Evolutionary conservation across 495 filamentous ascomycete species (phyloP).

Genomic region (Apiosordaria backusii): DNA sequence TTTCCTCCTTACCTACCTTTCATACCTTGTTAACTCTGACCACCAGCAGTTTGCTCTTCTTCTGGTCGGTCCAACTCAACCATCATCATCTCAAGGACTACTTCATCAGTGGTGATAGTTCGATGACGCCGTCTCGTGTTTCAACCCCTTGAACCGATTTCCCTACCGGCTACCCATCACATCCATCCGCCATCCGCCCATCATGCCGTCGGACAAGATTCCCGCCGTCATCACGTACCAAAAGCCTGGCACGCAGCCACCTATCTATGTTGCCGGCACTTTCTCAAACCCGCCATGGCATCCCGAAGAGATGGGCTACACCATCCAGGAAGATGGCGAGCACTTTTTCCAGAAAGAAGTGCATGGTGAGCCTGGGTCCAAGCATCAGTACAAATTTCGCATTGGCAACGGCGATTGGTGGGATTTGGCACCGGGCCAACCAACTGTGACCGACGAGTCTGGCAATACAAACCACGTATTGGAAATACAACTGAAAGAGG

Average conservation of each 20-base stretch:
- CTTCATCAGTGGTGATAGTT: neutral
- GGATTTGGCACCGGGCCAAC: slow-evolving; percentile 55
- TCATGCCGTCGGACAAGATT: slow-evolving; percentile 39
- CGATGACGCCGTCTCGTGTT: slow-evolving; percentile 12
- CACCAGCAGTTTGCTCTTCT: neutral
- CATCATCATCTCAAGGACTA: neutral
- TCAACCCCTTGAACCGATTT: slow-evolving; percentile 7
- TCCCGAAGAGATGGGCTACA: slow-evolving; percentile 55
- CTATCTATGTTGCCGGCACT: slow-evolving; percentile 62
- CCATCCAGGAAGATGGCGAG: slow-evolving; percentile 40
- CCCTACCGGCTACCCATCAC: slow-evolving; percentile 26
- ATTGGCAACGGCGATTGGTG: slow-evolving; percentile 61
- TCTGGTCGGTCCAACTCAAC: neutral
- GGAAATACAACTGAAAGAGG: slow-evolving; percentile 30
- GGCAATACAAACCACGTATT: slow-evolving; percentile 61
- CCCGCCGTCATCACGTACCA: slow-evolving; percentile 55
- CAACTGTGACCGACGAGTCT: slow-evolving; percentile 50
- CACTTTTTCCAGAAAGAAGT: slow-evolving; percentile 47
- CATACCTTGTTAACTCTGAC: neutral
- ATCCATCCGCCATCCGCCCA: slow-evolving; percentile 23
- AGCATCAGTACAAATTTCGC: slow-evolving; percentile 69
- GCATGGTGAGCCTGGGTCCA: slow-evolving; percentile 40
- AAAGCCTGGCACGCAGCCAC: slow-evolving; percentile 53
- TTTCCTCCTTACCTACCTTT: neutral
- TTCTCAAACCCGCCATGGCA: slow-evolving; percentile 64